Evolutionary conservation across 73 alveolate genomes (phyloP), one percentile per base, ranked within the genome.

Genomic region (Paramecium sonneborni): DNA sequence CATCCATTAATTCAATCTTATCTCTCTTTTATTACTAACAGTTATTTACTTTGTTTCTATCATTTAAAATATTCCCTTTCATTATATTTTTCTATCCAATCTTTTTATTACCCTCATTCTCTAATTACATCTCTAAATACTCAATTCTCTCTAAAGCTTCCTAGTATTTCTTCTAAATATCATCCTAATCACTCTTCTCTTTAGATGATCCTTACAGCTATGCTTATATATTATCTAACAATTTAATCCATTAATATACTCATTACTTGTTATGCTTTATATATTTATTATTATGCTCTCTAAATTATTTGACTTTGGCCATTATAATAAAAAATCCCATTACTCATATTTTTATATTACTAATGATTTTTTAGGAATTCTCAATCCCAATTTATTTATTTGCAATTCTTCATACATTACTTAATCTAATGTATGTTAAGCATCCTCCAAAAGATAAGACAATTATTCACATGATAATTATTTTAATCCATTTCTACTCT

Each of bases 211-310:
- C 24, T 26, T 62, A 32, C 44, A 62, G 20, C 48, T 62, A 32
- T 23, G 84, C 84, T 62, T 62, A 32, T 3, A 62, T 62, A 62
- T 62, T 62, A 62, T 62, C 84, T 52, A 52, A 52, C 32, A 52
- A 52, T 52, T 52, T 52, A 62, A 62, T 62, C 44, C 12, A 7
- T 62, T 23, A 62, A 62, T 62, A 62, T 62, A 62, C 84, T 23
- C 34, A 62, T 62, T 62, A 62, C 84, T 62, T 62, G 84, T 62
- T 30, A 62, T 62, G 84, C 84, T 62, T 62, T 62, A 12, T 1
- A 62, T 24, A 62, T 62, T 62, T 10, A 62, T 62, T 30, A 62
- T 62, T 26, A 62, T 62, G 48, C 84, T 62, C 12, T 62, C 84
- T 24, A 62, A 30, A 32, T 62, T 62, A 5, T 26, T 30, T 9